Base-by-base conservation (phyloP, 2,329 filamentous ascomycete genomes). In the Apiospora aurea region DNA sequence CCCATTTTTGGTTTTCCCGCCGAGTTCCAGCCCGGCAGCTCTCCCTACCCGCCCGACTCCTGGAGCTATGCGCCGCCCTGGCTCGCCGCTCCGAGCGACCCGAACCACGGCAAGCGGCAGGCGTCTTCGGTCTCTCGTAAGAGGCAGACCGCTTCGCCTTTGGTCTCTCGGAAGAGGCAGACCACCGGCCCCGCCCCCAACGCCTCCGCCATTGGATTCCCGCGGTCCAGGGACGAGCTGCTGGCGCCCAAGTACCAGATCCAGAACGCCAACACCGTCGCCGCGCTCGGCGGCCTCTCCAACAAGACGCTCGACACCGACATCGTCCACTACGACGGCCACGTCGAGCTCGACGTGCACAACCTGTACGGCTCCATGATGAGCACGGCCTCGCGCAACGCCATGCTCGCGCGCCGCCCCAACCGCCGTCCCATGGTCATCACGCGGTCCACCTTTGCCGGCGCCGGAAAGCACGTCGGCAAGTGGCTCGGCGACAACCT, bases 361-460 rank as follows among this genome's bases (percentile, higher is more conserved):
- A 95, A 95, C 76, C 81, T 95, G 1, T 94, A 93, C 79, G 93
- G 93, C 0, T 88, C 89, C 10, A 91, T 94, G 90, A 95, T 95
- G 93, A 92, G 91, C 1, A 82, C 85, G 24, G 83, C 88, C 5
- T 93, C 91, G 0, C 87, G 89, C 70, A 81, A 86, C 16, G 90
- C 93, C 1, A 93, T 95, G 92, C 80, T 90, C 8, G 81, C 84
- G 16, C 88, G 93, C 11, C 88, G 92, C 0, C 92, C 93, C 0
- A 79, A 80, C 0, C 82, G 90, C 6, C 88, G 93, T 0, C 92
- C 93, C 1, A 79, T 95, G 72, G 85, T 95, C 67, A 93, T 96
- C 75, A 94, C 93, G 0, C 90, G 93, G 34, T 92, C 90, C 26
- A 95, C 93, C 0, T 95, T 93, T 77, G 90, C 92, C 2, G 93